phyloP scores from a whole-genome alignment of 1,139 yeast species.

The Wickerhamomyces sp. region DNA sequence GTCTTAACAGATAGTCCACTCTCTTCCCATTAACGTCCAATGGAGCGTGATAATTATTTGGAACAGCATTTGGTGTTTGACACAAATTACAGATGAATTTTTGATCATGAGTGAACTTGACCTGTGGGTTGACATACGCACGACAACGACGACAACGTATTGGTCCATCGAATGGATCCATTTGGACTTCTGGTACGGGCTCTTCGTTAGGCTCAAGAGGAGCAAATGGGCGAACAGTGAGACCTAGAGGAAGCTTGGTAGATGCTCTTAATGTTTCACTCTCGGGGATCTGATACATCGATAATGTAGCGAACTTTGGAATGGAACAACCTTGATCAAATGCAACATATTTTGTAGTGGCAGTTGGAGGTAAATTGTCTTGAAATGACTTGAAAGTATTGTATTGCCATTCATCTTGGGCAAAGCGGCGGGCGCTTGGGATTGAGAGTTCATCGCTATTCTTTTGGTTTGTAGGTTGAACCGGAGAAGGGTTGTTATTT shows the following conservation, averaged over 20 bases:
- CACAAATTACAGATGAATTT: conserved; percentile 84
- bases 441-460: conserved; percentile 15
- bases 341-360: conserved; percentile 65
- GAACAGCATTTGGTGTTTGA: conserved; percentile 67
- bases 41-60: conserved; percentile 62
- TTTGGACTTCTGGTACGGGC: conserved; percentile 66
- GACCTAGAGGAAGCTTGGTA: conserved; percentile 76
- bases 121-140: conserved; percentile 81
- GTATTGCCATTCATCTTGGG: conserved; percentile 15
- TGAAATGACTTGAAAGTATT: conserved; percentile 17
- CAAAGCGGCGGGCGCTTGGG: conserved; percentile 13
- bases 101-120: conserved; percentile 61
- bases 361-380: conserved; percentile 51
- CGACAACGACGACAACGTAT: conserved; percentile 91
- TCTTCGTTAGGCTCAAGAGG: conserved; percentile 41
- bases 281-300: conserved; percentile 83
- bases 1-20: conserved; percentile 58
- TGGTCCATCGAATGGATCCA: conserved; percentile 56
- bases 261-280: conserved; percentile 64
- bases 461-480: conserved; percentile 1
- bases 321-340: conserved; percentile 83
- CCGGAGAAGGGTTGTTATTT: not conserved
- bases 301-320: conserved; percentile 71
- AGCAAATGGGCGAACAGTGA: conserved; percentile 84
- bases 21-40: conserved; percentile 56